Evolutionary conservation across 768 basidiomycete genomes (phyloP).

Genomic region (Rhodocollybia butyracea): DNA sequence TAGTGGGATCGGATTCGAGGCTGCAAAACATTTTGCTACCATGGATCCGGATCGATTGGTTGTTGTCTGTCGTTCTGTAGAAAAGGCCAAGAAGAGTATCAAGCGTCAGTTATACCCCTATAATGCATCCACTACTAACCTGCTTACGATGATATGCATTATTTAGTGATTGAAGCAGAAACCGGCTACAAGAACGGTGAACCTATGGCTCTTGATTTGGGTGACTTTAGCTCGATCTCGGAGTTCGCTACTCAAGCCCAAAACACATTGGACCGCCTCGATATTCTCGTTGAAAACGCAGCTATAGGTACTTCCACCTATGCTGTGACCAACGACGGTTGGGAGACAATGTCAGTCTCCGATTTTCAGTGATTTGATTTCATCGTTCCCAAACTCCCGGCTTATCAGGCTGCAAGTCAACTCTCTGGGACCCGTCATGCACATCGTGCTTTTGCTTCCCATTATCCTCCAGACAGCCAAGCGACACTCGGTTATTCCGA

Average conservation of each 20-base stretch:
- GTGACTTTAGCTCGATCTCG: constrained; percentile 37
- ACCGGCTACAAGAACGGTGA: constrained; percentile 33
- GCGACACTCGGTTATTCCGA: constrained; percentile 13
- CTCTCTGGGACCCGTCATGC: neutral
- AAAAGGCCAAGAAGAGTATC: constrained; percentile 32
- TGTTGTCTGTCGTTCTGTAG: constrained; percentile 32
- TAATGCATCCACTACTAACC: no score
- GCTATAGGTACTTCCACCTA: constrained; percentile 16
- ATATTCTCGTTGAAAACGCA: constrained; percentile 46
- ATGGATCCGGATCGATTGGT: constrained; percentile 40
- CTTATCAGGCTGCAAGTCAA: neutral
- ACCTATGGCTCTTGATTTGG: constrained; percentile 38
- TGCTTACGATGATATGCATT: neutral
- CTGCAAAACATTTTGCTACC: constrained; percentile 39
- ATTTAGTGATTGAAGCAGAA: constrained; percentile 23
- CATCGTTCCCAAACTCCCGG: neutral
- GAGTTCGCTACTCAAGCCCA: constrained; percentile 33
- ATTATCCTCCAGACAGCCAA: constrained; percentile 21
- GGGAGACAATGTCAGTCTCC: constrained; percentile 39
- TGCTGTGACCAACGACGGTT: constrained; percentile 35
- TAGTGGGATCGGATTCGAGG: constrained; percentile 47
- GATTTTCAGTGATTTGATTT: neutral
- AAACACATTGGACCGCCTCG: constrained; percentile 29
- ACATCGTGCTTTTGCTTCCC: constrained; percentile 22
- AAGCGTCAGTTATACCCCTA: constrained; percentile 32